phyloP scores from a whole-genome alignment of 305 asterid species.

The Fraxinus xanthoxyloides region DNA sequence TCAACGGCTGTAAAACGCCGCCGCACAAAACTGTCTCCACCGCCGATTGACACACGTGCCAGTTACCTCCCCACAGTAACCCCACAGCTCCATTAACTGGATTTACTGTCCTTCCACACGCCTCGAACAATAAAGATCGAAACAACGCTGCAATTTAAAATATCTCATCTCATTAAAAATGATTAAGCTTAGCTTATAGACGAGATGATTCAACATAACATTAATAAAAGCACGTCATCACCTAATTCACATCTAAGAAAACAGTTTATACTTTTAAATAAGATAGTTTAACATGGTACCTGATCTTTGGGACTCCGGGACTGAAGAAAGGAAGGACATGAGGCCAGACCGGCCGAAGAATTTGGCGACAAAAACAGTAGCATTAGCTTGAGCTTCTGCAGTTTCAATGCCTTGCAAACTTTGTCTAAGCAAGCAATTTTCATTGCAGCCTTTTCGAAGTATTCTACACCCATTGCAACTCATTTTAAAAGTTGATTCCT shows the following conservation, averaged over 20 bases:
- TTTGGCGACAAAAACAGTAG: constrained; percentile 7
- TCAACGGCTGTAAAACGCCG: constrained; percentile 38
- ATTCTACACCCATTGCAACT: constrained; percentile 13
- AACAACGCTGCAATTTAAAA: constrained; percentile 47
- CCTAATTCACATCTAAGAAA: neutral
- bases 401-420: neutral
- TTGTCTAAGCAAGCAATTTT: constrained; percentile 5
- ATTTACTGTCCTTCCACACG: constrained; percentile 71
- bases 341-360: constrained; percentile 10
- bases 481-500: neutral
- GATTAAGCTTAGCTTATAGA: neutral
- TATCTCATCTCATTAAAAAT: neutral
- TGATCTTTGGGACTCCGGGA: constrained; percentile 5
- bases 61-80: constrained; percentile 57
- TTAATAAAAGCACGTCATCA: neutral
- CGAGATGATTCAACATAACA: neutral
- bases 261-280: neutral
- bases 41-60: constrained; percentile 71
- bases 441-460: constrained; percentile 15
- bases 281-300: neutral
- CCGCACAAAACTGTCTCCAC: constrained; percentile 74
- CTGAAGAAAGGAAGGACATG: constrained; percentile 8
- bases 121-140: constrained; percentile 62
- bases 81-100: constrained; percentile 78
- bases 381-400: constrained; percentile 14